Percentiles rank a stretch among this genome's conserved stretches.
phyloP scores from a whole-genome alignment of 208 protist species.

The Leishmania guyanensis region DNA sequence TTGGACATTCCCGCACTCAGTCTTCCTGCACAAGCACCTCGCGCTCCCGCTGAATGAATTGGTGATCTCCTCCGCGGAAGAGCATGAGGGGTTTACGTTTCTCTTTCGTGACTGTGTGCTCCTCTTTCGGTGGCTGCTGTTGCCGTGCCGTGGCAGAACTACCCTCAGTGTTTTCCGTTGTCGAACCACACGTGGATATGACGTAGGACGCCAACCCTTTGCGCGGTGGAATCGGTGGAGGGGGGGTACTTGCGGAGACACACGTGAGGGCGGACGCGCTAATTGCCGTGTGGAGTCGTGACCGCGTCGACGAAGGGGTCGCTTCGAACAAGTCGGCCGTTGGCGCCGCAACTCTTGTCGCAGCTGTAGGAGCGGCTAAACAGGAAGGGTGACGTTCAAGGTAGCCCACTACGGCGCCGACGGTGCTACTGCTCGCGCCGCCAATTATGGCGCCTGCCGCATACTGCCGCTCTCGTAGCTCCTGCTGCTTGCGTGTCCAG shows the following conservation, averaged over 20 bases:
- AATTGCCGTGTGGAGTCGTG: constrained; percentile 10
- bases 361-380: neutral
- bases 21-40: constrained; percentile 22
- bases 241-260: neutral
- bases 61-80: constrained; percentile 27
- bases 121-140: neutral
- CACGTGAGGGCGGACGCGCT: constrained; percentile 15
- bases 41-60: constrained; percentile 36
- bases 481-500: constrained; percentile 20
- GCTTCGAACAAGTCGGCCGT: neutral
- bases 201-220: constrained; percentile 25
- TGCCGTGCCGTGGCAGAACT: neutral
- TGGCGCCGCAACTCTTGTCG: neutral
- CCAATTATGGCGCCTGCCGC: neutral
- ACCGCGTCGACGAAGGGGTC: neutral
- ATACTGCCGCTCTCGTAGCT: constrained; percentile 6
- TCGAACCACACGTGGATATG: constrained; percentile 18
- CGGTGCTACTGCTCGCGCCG: neutral
- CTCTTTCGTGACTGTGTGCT: neutral
- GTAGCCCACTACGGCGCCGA: constrained; percentile 15
- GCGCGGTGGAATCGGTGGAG: constrained; percentile 33
- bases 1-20: neutral
- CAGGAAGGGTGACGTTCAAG: constrained; percentile 6
- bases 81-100: neutral
- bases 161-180: neutral